phyloP scores from a whole-genome alignment of 495 filamentous ascomycete genomes.

The Patellaria atrata region DNA sequence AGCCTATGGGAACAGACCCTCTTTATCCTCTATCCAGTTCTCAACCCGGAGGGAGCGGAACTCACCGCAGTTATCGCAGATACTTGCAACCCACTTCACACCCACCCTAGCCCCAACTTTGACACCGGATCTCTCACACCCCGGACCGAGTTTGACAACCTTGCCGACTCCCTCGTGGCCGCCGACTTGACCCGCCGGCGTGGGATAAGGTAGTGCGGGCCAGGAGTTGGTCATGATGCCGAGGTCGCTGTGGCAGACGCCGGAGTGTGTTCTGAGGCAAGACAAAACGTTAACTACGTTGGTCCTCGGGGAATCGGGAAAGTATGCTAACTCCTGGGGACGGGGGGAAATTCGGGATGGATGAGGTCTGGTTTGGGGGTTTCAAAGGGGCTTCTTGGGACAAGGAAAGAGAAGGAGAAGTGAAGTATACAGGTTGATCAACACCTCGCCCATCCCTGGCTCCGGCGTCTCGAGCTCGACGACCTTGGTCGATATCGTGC shows the following conservation, averaged over 20 bases:
- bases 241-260: constrained; percentile 57
- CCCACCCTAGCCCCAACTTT: constrained; percentile 45
- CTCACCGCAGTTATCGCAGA: constrained; percentile 35
- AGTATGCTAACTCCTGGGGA: neutral
- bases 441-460: constrained; percentile 47
- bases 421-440: constrained; percentile 45
- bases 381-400: neutral
- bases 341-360: neutral
- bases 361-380: neutral
- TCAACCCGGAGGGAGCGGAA: neutral
- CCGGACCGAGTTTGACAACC: constrained; percentile 40
- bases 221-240: constrained; percentile 46
- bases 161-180: constrained; percentile 34
- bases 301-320: constrained; percentile 1
- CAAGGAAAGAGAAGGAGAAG: constrained; percentile 1
- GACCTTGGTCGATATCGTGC: constrained; percentile 51
- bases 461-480: constrained; percentile 51
- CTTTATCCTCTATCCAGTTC: no score
- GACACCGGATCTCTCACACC: constrained; percentile 36
- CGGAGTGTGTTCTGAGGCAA: constrained; percentile 42
- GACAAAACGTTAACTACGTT: constrained; percentile 1
- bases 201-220: constrained; percentile 44
- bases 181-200: constrained; percentile 48
- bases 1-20: no score
- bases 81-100: constrained; percentile 34